Conservation (phyloP, 257 asterid genomes). For the Perilla frutescens region DNA sequence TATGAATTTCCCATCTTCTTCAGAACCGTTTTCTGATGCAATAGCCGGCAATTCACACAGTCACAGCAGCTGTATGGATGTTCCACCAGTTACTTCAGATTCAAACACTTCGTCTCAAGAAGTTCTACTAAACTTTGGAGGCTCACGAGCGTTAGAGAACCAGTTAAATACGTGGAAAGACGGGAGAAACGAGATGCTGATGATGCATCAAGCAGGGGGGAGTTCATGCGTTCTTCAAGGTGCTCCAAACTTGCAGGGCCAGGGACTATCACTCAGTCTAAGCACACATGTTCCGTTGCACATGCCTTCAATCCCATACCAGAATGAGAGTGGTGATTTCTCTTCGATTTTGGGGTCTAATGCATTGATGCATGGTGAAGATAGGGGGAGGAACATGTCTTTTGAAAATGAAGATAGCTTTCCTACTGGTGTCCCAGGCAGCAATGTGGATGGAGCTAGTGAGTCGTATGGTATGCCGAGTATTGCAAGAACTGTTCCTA, state of each 20-base stretch:
- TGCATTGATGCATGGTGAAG: conserved; percentile 43
- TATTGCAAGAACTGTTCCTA: conserved; percentile 52
- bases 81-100: conserved; percentile 43
- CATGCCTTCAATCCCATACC: conserved; percentile 50
- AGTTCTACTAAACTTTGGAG: conserved; percentile 53
- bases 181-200: conserved; percentile 48
- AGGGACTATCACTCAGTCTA: conserved; percentile 84
- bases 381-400: conserved; percentile 43
- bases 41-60: conserved; percentile 46
- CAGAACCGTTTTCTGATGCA: conserved; percentile 52
- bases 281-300: conserved; percentile 61
- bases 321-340: conserved; percentile 46
- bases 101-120: conserved; percentile 55
- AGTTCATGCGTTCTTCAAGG: conserved; percentile 50
- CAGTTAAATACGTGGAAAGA: conserved; percentile 60
- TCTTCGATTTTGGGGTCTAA: conserved; percentile 46
- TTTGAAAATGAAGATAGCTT: conserved; percentile 50
- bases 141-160: conserved; percentile 46
- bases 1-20: conserved; percentile 65
- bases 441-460: conserved; percentile 22
- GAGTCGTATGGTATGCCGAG: conserved; percentile 55
- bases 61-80: conserved; percentile 42
- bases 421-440: conserved; percentile 11
- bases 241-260: conserved; percentile 51
- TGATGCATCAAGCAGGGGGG: conserved; percentile 44